Evolutionary conservation across 2,329 filamentous ascomycete species (phyloP), one percentile per base, ranked within the genome.

Genomic region (Davidsoniella neocaledoniae): DNA sequence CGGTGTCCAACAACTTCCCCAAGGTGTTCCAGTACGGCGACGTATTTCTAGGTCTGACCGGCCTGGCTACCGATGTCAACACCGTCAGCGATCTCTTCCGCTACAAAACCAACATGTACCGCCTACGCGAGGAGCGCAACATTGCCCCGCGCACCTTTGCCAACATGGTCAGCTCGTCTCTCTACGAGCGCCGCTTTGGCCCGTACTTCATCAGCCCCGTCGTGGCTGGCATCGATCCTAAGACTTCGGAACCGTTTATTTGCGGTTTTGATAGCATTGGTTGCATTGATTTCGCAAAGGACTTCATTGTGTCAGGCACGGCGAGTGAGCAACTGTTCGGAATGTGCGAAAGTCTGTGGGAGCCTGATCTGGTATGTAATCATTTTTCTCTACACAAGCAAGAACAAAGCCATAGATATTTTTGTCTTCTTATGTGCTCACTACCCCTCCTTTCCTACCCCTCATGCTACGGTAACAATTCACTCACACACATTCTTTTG

Each of bases 41-140:
- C 62, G 86, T 91, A 60, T 95, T 93, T 69, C 83, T 98, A 36
- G 91, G 91, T 51, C 80, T 98, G 54, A 96, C 91, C 4, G 91
- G 91, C 50, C 84, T 98, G 47, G 91, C 91, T 54, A 98, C 91
- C 59, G 91, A 98, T 66, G 87, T 98, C 56, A 78, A 77, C 56
- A 96, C 90, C 58, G 90, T 98, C 58, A 84, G 82, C 60, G 90
- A 98, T 69, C 82, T 96, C 58, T 94, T 98, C 77, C 87, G 91
- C 63, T 96, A 94, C 80, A 98, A 98, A 76, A 86, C 94, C 67
- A 98, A 98, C 77, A 93, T 98, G 85, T 98, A 98, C 77, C 85
- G 91, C 57, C 79, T 98, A 62, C 86, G 91, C 62, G 91, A 98
- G 74, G 91, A 98, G 75, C 87, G 91, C 63, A 77, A 87, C 72